phyloP scores from a whole-genome alignment of 2,329 filamentous ascomycete species.

The Penicillium vulpinum region DNA sequence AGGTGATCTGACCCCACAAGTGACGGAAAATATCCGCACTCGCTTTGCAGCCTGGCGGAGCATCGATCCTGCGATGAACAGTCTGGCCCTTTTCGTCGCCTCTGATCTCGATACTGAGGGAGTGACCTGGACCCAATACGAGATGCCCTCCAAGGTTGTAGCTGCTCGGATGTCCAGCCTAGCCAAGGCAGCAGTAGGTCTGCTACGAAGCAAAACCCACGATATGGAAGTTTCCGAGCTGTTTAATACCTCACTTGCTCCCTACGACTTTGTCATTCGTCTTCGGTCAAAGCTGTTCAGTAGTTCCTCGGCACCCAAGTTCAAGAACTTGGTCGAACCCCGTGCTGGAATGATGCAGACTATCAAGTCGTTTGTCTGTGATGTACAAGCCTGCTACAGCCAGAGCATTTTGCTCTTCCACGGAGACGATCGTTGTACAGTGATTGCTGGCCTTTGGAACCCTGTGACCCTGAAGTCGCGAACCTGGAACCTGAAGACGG shows the following conservation, averaged over 20 bases:
- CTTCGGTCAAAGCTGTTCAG: slow-evolving; percentile 58
- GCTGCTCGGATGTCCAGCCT: slow-evolving; percentile 80
- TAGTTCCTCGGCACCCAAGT: slow-evolving; percentile 47
- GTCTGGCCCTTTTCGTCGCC: slow-evolving; percentile 75
- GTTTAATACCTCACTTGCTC: slow-evolving; percentile 70
- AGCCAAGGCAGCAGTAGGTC: slow-evolving; percentile 70
- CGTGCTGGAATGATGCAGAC: slow-evolving; percentile 60
- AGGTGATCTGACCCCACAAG: slow-evolving; percentile 59
- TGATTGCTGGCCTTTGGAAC: slow-evolving; percentile 67
- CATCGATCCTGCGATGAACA: slow-evolving; percentile 85
- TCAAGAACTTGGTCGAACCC: slow-evolving; percentile 74
- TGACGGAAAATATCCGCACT: slow-evolving; percentile 64
- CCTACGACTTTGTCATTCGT: slow-evolving; percentile 85
- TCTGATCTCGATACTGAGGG: slow-evolving; percentile 77
- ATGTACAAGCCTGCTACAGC: slow-evolving; percentile 67
- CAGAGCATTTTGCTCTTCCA: slow-evolving; percentile 78
- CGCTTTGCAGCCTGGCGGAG: slow-evolving; percentile 82
- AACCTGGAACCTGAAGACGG: slow-evolving; percentile 38
- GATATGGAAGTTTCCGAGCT: slow-evolving; percentile 59
- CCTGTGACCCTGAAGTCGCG: slow-evolving; percentile 44
- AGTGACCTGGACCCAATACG: slow-evolving; percentile 73
- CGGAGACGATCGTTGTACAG: slow-evolving; percentile 58
- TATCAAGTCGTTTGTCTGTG: slow-evolving; percentile 62
- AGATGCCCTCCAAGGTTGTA: slow-evolving; percentile 73
- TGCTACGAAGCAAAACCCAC: slow-evolving; percentile 57